Conservation (phyloP, 1,284 basidiomycete genomes). For the Fomitopsis palustris region DNA sequence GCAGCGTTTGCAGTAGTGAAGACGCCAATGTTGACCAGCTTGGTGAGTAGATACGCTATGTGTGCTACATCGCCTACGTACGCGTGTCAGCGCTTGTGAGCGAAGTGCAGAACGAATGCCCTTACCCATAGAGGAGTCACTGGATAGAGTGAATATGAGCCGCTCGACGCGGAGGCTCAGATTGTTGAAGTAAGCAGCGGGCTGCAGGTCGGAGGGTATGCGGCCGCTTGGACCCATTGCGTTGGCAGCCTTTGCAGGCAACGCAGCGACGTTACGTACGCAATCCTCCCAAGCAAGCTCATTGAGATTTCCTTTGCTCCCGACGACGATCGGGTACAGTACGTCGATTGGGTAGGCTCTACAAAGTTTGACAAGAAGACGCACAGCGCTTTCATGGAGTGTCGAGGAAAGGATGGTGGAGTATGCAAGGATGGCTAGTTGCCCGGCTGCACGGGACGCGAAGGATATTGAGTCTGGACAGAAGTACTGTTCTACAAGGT, state of each 20-base stretch:
- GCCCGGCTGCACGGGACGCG: constrained; percentile 43
- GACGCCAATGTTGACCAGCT: constrained; percentile 60
- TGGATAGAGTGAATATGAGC: constrained; percentile 35
- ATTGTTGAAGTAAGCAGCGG: constrained; percentile 49
- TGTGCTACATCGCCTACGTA: constrained; percentile 28
- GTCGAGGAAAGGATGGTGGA: constrained; percentile 53
- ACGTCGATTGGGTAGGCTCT: constrained; percentile 66
- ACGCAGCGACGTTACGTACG: constrained; percentile 52
- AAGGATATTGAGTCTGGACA: constrained; percentile 60
- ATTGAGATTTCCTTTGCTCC: constrained; percentile 25
- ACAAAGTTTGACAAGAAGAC: constrained; percentile 51
- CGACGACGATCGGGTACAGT: constrained; percentile 51
- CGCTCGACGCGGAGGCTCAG: constrained; percentile 54
- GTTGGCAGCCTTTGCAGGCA: constrained; percentile 72
- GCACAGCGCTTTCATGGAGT: constrained; percentile 44
- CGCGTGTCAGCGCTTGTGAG: constrained; percentile 3
- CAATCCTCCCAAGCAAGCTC: constrained; percentile 64
- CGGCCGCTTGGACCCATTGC: constrained; percentile 35
- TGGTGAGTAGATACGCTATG: constrained; percentile 56
- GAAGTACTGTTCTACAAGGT: constrained; percentile 62
- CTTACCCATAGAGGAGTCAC: constrained; percentile 27
- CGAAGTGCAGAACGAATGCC: neutral
- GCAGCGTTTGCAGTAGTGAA: constrained; percentile 50
- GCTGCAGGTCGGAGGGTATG: constrained; percentile 46
- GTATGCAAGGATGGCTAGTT: constrained; percentile 58